A percentile compares a stretch with the other conserved stretches of the same genome.
Evolutionary conservation across 208 protist genomes (phyloP).

Genomic region (Trypanosoma melophagium): DNA sequence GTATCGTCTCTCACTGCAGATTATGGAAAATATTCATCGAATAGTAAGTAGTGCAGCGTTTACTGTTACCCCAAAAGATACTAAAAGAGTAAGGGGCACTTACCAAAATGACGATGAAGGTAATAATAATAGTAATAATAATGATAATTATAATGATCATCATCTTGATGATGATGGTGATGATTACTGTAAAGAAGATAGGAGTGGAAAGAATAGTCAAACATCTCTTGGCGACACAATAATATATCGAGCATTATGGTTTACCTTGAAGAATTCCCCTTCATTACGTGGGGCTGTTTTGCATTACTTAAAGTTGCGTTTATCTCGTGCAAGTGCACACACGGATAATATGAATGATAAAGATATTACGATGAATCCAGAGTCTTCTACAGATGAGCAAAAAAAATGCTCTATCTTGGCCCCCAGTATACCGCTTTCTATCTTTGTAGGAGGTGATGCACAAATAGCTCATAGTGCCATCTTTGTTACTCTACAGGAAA

Average conservation of each 20-base stretch:
- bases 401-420: not conserved
- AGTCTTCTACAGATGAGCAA: not conserved
- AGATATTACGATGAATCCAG: not conserved
- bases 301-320: constrained; percentile 33
- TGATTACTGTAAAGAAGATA: too few species aligned
- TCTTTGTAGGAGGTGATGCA: constrained; percentile 24
- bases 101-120: not conserved
- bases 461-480: constrained; percentile 29
- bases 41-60: not conserved
- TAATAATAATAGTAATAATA: not conserved
- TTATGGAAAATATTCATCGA: constrained; percentile 28
- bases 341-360: not conserved
- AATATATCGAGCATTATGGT: constrained; percentile 26
- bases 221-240: constrained; percentile 3
- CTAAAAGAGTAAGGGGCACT: not conserved
- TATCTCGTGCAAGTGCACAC: not conserved
- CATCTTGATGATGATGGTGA: too few species aligned
- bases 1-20: constrained; percentile 42
- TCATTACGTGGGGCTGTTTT: constrained; percentile 28
- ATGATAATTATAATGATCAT: too few species aligned
- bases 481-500: constrained; percentile 45
- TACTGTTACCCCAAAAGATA: not conserved
- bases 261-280: constrained; percentile 28
- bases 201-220: too few species aligned
- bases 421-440: not conserved